Evolutionary conservation across 208 protist genomes (phyloP).

Genomic region (Naegleria gruberi): DNA sequence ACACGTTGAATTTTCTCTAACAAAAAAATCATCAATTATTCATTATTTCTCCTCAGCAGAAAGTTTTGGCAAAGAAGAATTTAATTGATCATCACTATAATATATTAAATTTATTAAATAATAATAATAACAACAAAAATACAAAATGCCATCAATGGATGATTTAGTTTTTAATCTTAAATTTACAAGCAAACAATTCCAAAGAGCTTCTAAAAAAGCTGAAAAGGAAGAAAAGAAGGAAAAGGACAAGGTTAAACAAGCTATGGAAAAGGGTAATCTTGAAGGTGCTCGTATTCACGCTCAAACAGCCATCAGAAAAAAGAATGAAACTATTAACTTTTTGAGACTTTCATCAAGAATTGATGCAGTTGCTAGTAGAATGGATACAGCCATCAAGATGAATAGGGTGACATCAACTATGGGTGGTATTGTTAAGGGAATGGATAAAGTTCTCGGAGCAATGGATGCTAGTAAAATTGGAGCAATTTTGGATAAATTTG

Average conservation of each 20-base stretch:
- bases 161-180: conserved; percentile 89
- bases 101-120: too few species aligned
- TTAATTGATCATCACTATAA: too few species aligned
- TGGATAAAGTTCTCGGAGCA: conserved; percentile 47
- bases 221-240: conserved; percentile 84
- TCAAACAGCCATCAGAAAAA: conserved; percentile 94
- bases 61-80: too few species aligned
- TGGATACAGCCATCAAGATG: conserved; percentile 89
- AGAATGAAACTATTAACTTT: conserved; percentile 91
- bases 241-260: conserved; percentile 79
- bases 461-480: conserved; percentile 44
- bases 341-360: conserved; percentile 84
- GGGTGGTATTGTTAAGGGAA: conserved; percentile 78
- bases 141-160: conserved; percentile 37
- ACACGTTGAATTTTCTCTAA: too few species aligned
- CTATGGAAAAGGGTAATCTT: conserved; percentile 92
- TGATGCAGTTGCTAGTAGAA: conserved; percentile 84
- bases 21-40: too few species aligned
- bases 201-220: conserved; percentile 65
- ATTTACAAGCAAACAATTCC: conserved; percentile 86
- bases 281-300: conserved; percentile 94
- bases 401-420: conserved; percentile 85
- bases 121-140: neutral
- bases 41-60: too few species aligned
- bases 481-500: conserved; percentile 90